Evolutionary conservation across 352 stramenopile species (phyloP), one percentile per base, ranked within the genome.

Genomic region (Globisporangium megalacanthum): DNA sequence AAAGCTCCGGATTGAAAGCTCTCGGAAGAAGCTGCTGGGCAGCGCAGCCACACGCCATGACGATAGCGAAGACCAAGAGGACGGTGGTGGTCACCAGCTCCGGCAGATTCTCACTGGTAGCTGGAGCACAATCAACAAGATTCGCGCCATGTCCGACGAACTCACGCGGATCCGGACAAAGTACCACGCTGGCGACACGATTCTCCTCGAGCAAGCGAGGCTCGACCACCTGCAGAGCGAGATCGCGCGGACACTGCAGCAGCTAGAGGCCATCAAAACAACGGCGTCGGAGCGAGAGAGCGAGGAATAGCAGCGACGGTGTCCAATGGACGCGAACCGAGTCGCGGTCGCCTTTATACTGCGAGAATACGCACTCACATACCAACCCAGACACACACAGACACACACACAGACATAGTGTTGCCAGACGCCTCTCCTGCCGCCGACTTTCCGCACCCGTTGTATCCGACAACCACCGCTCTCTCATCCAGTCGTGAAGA

Each of bases 111-210:
- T 89, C 47, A 64, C 70, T 35, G 83, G 66, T 52, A 75, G 69
- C 52, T 84, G 76, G 73, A 86, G 68, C 50, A 90, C 79, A 0
- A 64, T 90, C n/a, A 70, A 75, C 2, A 92, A 89, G 29, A 76
- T 90, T 33, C 61, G 66, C 29, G 70, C 69, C 6, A 72, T 89
- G 60, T 61, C 72, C 11, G 20, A 65, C 6, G 77, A 89, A 49
- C 57, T 92, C 19, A 68, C 62, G 17, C 68, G 62, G 13, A 84
- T 88, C 44, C 77, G 77, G 3, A 68, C 65, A 35, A 68, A 64
- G 35, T 74, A 87, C 53, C 74, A 88, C 41, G 69, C 68, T 0
- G 70, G 68, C 22, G 76, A 86, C 19, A 73, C 69, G 36, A 70
- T 91, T 45, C 41, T 51, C 11, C 37, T 63, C 1, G 77, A 92